These are phyloP conservation scores for Stygiomarasmius scandens DNA, from an alignment of 1,284 basidiomycete genomes.

Conservation along the genomic window DNA sequence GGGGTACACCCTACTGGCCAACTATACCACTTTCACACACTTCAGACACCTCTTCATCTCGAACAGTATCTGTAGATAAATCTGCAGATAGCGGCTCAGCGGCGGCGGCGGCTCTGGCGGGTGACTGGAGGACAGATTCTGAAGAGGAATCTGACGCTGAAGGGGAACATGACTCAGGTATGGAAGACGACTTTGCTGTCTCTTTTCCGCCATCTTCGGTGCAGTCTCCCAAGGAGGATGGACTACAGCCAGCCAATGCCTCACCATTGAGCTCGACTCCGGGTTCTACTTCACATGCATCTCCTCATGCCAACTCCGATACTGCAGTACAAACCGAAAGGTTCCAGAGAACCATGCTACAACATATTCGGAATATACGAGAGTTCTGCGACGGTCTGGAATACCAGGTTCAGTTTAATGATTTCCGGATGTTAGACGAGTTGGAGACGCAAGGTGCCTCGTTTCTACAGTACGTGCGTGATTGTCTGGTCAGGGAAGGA, in stretches of 20 bases:
- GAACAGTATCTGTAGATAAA: background rate
- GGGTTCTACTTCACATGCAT: background rate
- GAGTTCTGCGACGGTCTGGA: conserved; percentile 37
- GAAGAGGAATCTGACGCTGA: background rate
- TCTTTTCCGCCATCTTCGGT: background rate
- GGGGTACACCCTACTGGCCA: background rate
- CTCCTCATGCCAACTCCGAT: background rate
- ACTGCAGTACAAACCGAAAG: conserved; percentile 9
- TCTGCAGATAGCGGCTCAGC: too few relatives aligned
- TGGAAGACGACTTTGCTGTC: background rate
- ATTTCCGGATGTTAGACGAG: conserved; percentile 24
- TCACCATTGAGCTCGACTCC: conserved; percentile 1
- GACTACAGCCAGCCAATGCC: conserved; percentile 2
- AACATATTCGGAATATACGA: conserved; percentile 32
- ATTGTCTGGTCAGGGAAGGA: conserved; percentile 9
- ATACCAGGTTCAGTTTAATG: conserved; percentile 36
- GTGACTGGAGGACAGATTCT: background rate
- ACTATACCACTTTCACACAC: background rate
- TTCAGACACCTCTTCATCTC: background rate
- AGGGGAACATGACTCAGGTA: background rate
- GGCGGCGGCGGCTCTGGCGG: too few relatives aligned
- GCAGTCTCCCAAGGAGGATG: background rate
- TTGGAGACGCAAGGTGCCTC: conserved; percentile 30
- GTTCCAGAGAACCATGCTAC: conserved; percentile 29
- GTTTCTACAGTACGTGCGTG: conserved; percentile 26